These are phyloP conservation scores for Centaurea solstitialis DNA, from an alignment of 129 eudicot genomes.

Conservation along the genomic window DNA sequence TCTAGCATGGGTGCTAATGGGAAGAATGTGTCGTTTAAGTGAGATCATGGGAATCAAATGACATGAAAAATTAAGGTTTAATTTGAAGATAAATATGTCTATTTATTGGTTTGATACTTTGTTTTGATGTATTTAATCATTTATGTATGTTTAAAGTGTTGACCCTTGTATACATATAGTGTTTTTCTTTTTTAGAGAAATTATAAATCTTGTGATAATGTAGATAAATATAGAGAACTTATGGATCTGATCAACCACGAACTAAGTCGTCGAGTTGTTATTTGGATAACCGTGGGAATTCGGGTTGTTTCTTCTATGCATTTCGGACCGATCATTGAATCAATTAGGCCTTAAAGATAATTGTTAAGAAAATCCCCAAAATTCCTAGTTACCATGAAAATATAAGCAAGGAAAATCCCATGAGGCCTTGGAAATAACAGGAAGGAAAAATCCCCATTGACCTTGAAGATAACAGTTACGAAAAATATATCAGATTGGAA, in stretches of 20 bases:
- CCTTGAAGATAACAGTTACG: background rate
- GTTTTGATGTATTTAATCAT: background rate
- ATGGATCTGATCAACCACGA: background rate
- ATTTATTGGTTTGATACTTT: conserved; percentile 8
- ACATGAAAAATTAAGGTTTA: conserved; percentile 18
- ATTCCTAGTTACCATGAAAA: no score
- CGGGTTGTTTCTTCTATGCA: no score
- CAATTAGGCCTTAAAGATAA: background rate
- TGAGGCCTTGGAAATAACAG: background rate
- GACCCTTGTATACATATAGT: background rate
- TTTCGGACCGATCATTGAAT: background rate
- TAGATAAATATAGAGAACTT: background rate
- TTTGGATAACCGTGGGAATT: background rate
- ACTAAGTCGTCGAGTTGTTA: background rate
- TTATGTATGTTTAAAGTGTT: conserved; percentile 7
- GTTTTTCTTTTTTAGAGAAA: background rate
- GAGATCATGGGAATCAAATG: conserved; percentile 4
- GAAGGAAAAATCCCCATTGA: no score
- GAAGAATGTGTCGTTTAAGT: conserved; percentile 14
- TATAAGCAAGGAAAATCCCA: background rate
- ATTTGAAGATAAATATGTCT: background rate
- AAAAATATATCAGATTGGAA: no score
- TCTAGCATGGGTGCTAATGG: conserved; percentile 33
- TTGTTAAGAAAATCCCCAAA: background rate
- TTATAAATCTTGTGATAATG: background rate